phyloP scores from a whole-genome alignment of 768 basidiomycete genomes.

The Rhizopogon vesiculosus region DNA sequence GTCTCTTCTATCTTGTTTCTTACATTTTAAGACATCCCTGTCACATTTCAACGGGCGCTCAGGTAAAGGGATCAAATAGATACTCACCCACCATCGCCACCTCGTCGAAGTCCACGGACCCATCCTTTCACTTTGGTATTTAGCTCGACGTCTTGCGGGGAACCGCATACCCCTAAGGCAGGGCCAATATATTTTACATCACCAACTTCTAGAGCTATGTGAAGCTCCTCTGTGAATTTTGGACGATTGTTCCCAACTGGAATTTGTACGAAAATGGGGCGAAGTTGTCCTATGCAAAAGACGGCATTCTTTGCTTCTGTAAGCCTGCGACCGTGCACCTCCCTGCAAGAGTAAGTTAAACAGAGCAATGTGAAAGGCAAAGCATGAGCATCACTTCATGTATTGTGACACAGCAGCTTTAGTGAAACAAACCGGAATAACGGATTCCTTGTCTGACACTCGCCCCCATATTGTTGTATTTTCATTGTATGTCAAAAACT shows the following conservation, averaged over 20 bases:
- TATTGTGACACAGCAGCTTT: conserved; percentile 45
- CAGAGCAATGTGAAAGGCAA: background rate
- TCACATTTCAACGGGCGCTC: conserved; percentile 44
- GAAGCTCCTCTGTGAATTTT: conserved; percentile 35
- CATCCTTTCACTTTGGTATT: conserved; percentile 41
- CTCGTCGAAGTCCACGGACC: conserved; percentile 49
- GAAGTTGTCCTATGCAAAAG: conserved; percentile 45
- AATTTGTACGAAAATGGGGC: conserved; percentile 46
- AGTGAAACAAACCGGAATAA: conserved; percentile 51
- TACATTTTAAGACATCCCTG: conserved; percentile 44
- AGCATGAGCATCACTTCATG: conserved; percentile 28
- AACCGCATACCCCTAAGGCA: conserved; percentile 40
- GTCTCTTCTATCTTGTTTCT: conserved; percentile 29
- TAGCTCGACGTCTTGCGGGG: conserved; percentile 42
- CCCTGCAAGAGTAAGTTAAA: conserved; percentile 11
- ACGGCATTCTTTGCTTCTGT: conserved; percentile 43
- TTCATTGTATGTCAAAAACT: conserved; percentile 55
- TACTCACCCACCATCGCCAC: conserved; percentile 61
- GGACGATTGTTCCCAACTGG: conserved; percentile 34
- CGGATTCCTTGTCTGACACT: conserved; percentile 52
- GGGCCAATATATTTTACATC: conserved; percentile 38
- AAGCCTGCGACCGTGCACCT: conserved; percentile 28
- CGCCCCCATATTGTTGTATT: conserved; percentile 56
- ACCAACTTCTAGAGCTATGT: conserved; percentile 53
- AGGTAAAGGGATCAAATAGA: background rate